These are phyloP conservation scores for Phoma sp. DNA, from an alignment of 2,329 filamentous ascomycete species.

Conservation along the genomic window DNA sequence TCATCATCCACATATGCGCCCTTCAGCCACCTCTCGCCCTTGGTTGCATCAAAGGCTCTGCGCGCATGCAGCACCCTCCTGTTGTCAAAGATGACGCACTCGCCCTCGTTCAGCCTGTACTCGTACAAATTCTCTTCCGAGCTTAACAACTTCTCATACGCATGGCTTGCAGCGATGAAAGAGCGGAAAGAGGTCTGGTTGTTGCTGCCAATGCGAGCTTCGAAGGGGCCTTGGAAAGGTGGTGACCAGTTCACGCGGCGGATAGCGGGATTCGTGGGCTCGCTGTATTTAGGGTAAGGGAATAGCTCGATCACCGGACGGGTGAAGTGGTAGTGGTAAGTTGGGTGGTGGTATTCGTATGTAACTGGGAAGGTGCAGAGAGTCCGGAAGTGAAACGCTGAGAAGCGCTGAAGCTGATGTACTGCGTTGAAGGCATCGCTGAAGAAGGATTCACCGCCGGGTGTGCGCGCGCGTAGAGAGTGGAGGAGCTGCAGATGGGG, in stretches of 20 bases:
- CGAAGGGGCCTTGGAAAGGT: slow-evolving; percentile 73
- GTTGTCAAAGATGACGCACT: slow-evolving; percentile 95
- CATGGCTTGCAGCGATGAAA: slow-evolving; percentile 52
- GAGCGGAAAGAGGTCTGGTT: slow-evolving; percentile 34
- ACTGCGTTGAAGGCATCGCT: slow-evolving; percentile 74
- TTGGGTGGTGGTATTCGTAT: slow-evolving; percentile 72
- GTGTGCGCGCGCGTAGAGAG: slow-evolving; percentile 79
- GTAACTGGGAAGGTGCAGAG: slow-evolving; percentile 57
- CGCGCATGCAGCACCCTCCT: slow-evolving; percentile 83
- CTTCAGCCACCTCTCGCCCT: slow-evolving; percentile 79
- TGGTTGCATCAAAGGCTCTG: slow-evolving; percentile 70
- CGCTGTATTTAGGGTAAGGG: slow-evolving; percentile 31
- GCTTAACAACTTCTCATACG: slow-evolving; percentile 67
- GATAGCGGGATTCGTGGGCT: slow-evolving; percentile 44
- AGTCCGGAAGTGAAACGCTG: slow-evolving; percentile 40
- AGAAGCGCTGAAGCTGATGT: slow-evolving; percentile 39
- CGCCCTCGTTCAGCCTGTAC: slow-evolving; percentile 76
- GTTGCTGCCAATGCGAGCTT: slow-evolving; percentile 41
- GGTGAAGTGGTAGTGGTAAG: slow-evolving; percentile 64
- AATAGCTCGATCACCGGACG: slow-evolving; percentile 62
- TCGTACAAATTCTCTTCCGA: slow-evolving; percentile 66
- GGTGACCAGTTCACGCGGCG: slow-evolving; percentile 72
- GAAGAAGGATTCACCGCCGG: slow-evolving; percentile 86
- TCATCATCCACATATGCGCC: slow-evolving; percentile 81
- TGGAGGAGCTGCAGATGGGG: slow-evolving; percentile 88